These are phyloP conservation scores for Candida sanyaensis DNA, from an alignment of 1,139 yeast genomes.

Conservation along the genomic window DNA sequence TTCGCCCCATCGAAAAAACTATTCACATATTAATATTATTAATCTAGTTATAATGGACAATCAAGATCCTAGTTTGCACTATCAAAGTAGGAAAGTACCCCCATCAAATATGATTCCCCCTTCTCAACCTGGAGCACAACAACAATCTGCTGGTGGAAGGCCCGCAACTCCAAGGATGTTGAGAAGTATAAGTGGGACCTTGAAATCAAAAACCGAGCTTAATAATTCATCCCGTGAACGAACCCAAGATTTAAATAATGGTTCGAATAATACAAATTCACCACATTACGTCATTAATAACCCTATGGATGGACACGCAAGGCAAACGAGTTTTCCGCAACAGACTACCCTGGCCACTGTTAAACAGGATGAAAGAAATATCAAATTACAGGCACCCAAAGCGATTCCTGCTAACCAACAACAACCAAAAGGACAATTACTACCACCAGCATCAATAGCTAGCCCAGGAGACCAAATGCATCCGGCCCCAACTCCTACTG, in stretches of 20 bases:
- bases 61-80: conserved; percentile 7
- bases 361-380: conserved; percentile 6
- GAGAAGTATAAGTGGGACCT: conserved; percentile 51
- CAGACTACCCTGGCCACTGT: conserved; percentile 4
- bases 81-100: conserved; percentile 6
- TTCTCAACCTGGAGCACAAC: conserved; percentile 3
- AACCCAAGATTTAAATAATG: conserved; percentile 1
- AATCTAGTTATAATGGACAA: conserved; percentile 6
- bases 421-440: conserved; percentile 17
- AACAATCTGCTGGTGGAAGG: conserved; percentile 17
- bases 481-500: conserved; percentile 14
- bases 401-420: conserved; percentile 2
- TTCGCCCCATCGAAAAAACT: background rate
- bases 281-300: conserved; percentile 19
- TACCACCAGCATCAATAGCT: conserved; percentile 27
- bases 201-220: conserved; percentile 19
- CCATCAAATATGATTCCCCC: conserved; percentile 6
- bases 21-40: background rate
- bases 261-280: conserved; percentile 11
- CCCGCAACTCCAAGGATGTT: conserved; percentile 86
- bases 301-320: conserved; percentile 18
- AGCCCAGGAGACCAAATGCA: conserved; percentile 20
- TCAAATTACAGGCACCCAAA: conserved; percentile 8
- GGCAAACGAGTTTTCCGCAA: conserved; percentile 23
- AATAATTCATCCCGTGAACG: background rate